Evolutionary conservation across 2,329 filamentous ascomycete genomes (phyloP).

Genomic region (Talaromyces sp.): DNA sequence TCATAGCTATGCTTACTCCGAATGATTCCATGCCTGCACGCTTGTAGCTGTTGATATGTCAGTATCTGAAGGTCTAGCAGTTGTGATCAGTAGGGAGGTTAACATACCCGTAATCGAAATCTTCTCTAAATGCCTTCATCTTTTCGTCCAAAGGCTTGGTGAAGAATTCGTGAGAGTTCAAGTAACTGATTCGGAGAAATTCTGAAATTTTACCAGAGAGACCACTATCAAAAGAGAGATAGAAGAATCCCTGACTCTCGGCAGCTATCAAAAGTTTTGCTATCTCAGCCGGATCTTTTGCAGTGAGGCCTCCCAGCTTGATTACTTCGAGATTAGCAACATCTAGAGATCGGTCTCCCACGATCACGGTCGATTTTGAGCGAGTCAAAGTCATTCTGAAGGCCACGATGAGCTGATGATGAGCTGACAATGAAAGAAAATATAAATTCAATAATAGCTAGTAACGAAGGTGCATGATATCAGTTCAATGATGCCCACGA

Average conservation of each 20-base stretch:
- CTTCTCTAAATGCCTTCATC: slow-evolving; percentile 3
- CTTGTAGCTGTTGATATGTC: background rate
- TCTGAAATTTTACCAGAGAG: background rate
- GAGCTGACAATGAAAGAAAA: background rate
- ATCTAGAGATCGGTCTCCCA: background rate
- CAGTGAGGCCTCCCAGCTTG: background rate
- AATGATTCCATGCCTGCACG: slow-evolving; percentile 5
- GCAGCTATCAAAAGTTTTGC: slow-evolving; percentile 3
- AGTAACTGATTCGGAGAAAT: background rate
- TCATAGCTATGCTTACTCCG: background rate
- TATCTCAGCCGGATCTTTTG: background rate
- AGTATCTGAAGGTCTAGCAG: background rate
- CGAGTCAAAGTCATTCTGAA: background rate
- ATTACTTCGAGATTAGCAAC: slow-evolving; percentile 6
- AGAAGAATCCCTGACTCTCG: slow-evolving; percentile 1
- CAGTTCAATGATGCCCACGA: background rate
- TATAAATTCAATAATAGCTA: background rate
- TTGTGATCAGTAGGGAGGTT: background rate
- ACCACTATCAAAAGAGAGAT: background rate
- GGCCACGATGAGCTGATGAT: background rate
- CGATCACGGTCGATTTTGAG: background rate
- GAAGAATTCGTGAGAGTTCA: slow-evolving; percentile 2
- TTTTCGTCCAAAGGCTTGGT: background rate
- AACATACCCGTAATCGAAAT: background rate
- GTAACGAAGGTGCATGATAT: background rate